These are phyloP conservation scores for Coccomyxa subellipsoidea DNA, from an alignment of 163 green algal species.

Conservation along the genomic window DNA sequence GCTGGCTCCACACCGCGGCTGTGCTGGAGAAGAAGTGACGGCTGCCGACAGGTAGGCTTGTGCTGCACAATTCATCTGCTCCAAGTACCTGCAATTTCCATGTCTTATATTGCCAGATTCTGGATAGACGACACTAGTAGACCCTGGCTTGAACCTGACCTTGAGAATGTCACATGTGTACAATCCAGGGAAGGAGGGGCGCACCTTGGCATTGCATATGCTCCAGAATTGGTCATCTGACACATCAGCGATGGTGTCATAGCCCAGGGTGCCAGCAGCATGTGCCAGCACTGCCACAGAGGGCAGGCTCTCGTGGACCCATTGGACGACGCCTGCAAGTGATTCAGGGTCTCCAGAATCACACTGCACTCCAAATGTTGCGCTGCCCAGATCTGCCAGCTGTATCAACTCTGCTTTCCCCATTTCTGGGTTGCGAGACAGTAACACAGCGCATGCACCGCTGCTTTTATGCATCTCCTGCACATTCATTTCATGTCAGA, in stretches of 20 bases:
- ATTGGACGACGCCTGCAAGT: background rate
- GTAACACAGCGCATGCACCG: conserved; percentile 23
- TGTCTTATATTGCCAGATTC: background rate
- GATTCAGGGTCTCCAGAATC: background rate
- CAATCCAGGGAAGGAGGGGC: background rate
- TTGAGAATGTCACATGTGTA: background rate
- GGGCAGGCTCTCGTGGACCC: conserved; percentile 17
- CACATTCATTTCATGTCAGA: background rate
- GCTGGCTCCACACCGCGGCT: conserved; percentile 20
- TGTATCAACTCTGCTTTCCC: background rate
- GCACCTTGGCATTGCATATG: background rate
- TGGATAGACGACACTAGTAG: too few relatives aligned
- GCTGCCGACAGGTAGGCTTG: background rate
- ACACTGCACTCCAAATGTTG: conserved; percentile 8
- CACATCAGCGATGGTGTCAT: background rate
- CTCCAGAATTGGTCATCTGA: background rate
- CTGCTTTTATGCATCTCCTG: background rate
- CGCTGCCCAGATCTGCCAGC: background rate
- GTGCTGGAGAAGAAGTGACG: conserved; percentile 17
- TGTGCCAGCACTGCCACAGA: conserved; percentile 4
- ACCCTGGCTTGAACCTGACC: too few relatives aligned
- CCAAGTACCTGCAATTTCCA: background rate
- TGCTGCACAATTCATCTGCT: background rate
- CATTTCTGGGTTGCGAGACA: conserved; percentile 8
- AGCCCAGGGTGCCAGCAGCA: conserved; percentile 20